Base-by-base conservation (phyloP, 2,329 filamentous ascomycete species). In the Cercospora zeae-maydis region DNA sequence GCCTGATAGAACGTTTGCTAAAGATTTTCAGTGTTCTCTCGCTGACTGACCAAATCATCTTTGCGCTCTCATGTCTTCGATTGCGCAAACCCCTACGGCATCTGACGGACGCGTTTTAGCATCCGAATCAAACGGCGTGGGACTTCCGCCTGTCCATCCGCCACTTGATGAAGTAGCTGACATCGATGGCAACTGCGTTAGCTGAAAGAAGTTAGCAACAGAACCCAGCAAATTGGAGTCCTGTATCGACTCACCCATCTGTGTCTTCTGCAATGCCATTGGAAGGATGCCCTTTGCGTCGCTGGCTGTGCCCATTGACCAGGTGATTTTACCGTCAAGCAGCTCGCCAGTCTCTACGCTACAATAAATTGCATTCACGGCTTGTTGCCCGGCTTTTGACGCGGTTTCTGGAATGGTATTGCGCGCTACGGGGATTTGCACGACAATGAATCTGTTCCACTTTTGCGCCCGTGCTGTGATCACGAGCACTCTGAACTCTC, bases 241-340 rank as follows among this genome's bases (percentile, higher is more conserved):
- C 9, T 39, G 33, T n/a, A 9, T 42, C 24, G 21, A 19, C 54
- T 30, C 37, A 57, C 54, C 42, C 57, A 90, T 80, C 3, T 83
- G 85, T 73, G 84, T 70, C 65, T 85, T 86, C 79, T 92, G 89
- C 67, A 88, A 73, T 79, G 81, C 86, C 73, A 82, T 79, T 0
- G 90, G 90, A 61, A 93, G 71, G 30, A 82, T 75, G 0, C 90
- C 90, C 59, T 82, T 81, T 0, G 90, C 90, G 73, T 93, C 84
- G 63, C 86, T 89, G 10, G 87, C 84, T 9, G 90, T 93, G 8
- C 86, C 88, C 88, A 93, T 93, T 62, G 88, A 79, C 90, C 90
- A 95, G 75, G 89, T 86, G 52, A 90, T 80, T 4, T 76, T 72
- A 7, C 55, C 55, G 33, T 58, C 37, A 11, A 31, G 36, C 24